Base-by-base conservation (phyloP, 768 basidiomycete genomes). In the Russula vinacea region DNA sequence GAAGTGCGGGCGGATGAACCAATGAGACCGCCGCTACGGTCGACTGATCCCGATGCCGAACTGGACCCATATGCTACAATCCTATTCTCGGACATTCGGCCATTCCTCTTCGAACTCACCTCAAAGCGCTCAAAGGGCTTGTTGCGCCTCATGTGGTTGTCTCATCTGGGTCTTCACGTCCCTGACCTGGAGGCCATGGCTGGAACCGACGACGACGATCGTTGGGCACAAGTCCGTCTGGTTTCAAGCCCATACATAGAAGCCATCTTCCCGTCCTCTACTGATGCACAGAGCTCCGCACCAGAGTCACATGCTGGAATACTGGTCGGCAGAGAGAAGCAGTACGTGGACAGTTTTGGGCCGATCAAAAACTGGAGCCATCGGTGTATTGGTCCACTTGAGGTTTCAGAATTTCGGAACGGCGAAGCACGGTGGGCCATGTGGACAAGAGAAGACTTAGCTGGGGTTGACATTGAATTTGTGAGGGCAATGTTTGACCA, bases 21-120 rank as follows among this genome's bases (percentile, higher is more conserved):
- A 29, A 73, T 74, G 24, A 70, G 73, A 45, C 69, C 85, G 2
- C 84, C 90, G n/a, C 73, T 78, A 8, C 83, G 85, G 55, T 83
- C 86, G 3, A 74, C 76, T 9, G 78, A 85, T 62, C 78, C 81
- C 5, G 76, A 76, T 22, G 76, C 76, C 22, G 77, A 80, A 29
- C 72, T 76, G 19, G 92, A 94, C 71, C 92, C 91, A 7, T 91
- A 89, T 70, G 77, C 84, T 3, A 84, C 81, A 4, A 80, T 93
- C 37, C 75, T 94, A 17, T 88, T 94, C 72, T 79, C 82, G 39
- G 92, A 94, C 70, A 80, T 94, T 65, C 82, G 83, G 24, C 73
- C 81, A 4, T 73, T 92, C 16, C 73, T 90, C 51, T 66, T 78
- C 54, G 63, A 75, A 9, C 58, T 89, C 51, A 74, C 72, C 16